Evolutionary conservation across 2,329 filamentous ascomycete genomes (phyloP).

Genomic region (Aspergillus novoparasiticus): DNA sequence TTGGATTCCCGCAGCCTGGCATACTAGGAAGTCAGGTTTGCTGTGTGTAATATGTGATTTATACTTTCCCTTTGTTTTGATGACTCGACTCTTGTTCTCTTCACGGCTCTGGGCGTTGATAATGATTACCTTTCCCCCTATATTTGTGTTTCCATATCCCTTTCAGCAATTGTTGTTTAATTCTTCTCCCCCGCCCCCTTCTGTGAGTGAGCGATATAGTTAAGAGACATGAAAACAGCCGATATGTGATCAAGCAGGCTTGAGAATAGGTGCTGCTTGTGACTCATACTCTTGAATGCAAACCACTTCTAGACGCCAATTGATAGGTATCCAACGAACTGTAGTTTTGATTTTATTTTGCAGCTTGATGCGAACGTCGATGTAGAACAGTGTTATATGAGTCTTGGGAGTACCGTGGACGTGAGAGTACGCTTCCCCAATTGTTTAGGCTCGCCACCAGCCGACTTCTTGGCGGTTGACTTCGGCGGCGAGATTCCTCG

Average conservation of each 20-base stretch:
- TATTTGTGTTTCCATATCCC: slow-evolving; percentile 12
- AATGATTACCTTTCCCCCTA: slow-evolving; percentile 8
- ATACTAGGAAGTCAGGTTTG: slow-evolving; percentile 4
- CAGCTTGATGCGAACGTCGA: background rate
- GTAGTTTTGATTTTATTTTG: background rate
- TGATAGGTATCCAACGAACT: background rate
- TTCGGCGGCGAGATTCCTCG: slow-evolving; percentile 14
- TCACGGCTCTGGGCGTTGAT: slow-evolving; percentile 11
- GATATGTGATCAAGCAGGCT: slow-evolving; percentile 30
- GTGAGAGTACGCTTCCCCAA: background rate
- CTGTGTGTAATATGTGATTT: slow-evolving; percentile 7
- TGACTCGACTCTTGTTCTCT: slow-evolving; percentile 5
- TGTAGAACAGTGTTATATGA: background rate
- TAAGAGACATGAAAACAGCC: slow-evolving; percentile 13
- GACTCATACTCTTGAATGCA: slow-evolving; percentile 21
- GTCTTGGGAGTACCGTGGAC: background rate
- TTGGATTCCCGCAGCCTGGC: slow-evolving; percentile 5
- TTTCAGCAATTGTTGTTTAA: slow-evolving; percentile 14
- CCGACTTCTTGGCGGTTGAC: slow-evolving; percentile 16
- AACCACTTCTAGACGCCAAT: slow-evolving; percentile 9
- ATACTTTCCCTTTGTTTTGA: slow-evolving; percentile 1
- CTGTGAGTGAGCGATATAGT: slow-evolving; percentile 16
- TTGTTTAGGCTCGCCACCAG: slow-evolving; percentile 2
- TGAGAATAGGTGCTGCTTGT: slow-evolving; percentile 28
- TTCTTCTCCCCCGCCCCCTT: slow-evolving; percentile 16